A percentile compares a stretch with the other conserved stretches of the same genome.
Evolutionary conservation across 768 basidiomycete species (phyloP).

Genomic region (Panellus pusillus): DNA sequence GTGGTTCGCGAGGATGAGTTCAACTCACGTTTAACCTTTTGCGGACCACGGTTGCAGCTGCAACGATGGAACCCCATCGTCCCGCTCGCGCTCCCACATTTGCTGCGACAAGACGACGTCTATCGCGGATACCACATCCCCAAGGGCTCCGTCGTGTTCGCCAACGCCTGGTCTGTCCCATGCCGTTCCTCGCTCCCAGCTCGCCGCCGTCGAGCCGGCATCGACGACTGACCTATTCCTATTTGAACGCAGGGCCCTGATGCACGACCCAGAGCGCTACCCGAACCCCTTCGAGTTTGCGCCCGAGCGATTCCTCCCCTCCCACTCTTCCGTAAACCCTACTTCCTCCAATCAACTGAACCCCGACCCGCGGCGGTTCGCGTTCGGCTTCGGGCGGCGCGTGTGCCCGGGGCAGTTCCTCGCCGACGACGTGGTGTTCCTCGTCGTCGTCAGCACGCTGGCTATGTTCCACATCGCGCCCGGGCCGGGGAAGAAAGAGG

Average conservation of each 20-base stretch:
- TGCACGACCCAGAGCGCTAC: background rate
- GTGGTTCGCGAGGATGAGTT: too few relatives aligned
- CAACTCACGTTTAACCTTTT: too few relatives aligned
- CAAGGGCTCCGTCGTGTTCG: background rate
- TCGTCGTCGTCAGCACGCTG: background rate
- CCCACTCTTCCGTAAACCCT: background rate
- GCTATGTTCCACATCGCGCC: too few relatives aligned
- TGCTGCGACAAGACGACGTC: slow-evolving; percentile 11
- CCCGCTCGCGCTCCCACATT: slow-evolving; percentile 19
- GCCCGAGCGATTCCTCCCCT: background rate
- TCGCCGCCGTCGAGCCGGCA: too few relatives aligned
- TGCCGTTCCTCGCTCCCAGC: background rate
- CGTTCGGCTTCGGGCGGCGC: background rate
- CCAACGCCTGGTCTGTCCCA: slow-evolving; percentile 3
- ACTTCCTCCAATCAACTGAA: background rate
- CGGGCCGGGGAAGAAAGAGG: too few relatives aligned
- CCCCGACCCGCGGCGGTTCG: background rate
- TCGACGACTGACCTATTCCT: too few relatives aligned
- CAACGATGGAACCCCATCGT: slow-evolving; percentile 21
- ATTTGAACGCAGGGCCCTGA: background rate
- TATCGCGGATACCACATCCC: slow-evolving; percentile 22
- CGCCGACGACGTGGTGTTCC: background rate
- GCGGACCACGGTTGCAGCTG: background rate
- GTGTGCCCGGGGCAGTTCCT: background rate
- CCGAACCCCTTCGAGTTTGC: background rate